Base-by-base conservation (phyloP, 371 early-diverging fungal genomes). In the Mucor ambiguus region DNA sequence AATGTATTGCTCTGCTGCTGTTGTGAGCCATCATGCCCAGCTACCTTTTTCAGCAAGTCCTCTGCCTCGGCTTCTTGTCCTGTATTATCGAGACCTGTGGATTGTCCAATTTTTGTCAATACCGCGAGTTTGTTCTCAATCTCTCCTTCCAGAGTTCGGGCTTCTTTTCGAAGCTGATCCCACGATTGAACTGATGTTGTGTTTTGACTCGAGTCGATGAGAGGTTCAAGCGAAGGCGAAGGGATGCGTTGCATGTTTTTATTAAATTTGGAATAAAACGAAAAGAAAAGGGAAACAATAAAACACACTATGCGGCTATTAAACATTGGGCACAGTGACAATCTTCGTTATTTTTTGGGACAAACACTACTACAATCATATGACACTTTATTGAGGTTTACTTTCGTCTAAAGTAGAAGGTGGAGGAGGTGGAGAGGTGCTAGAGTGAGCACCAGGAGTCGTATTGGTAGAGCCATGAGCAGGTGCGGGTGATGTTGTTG, bases 151-250 rank as follows among this genome's bases (percentile, higher is more conserved):
- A 92, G 67, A 56, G 81, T 81, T 58, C 91, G 84, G 20, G 90
- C 90, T 68, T 90, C 87, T 43, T 85, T 85, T 63, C 89, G 79
- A 43, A 90, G 76, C 32, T 77, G 74, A 54, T 92, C 92, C 92
- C 92, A 92, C 8, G 78, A 70, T 29, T 32, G 48, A 11, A 37
- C 12, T 35, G 61, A 1, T 41, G 20, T 32, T 3, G 26, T 16
- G n/a, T 32, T 29, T n/a, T 29, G 32, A 12, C 49, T 35, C 6
- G 54, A 52, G 29, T 62, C 55, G 37, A 62, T 18, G 18, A 62
- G n/a, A 12, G 63, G 63, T 20, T 62, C 20, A 24, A 52, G 58
- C 7, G 64, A 64, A 29, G 64, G 64, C 4, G 64, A 63, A 29
- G 63, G 32, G 24, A 44, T 58, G n/a, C 64, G 20, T 35, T 64